Percentiles rank a stretch among this genome's conserved stretches.
These are phyloP conservation scores for Daldinia grandis DNA, from an alignment of 495 filamentous ascomycete species.

Conservation along the genomic window DNA sequence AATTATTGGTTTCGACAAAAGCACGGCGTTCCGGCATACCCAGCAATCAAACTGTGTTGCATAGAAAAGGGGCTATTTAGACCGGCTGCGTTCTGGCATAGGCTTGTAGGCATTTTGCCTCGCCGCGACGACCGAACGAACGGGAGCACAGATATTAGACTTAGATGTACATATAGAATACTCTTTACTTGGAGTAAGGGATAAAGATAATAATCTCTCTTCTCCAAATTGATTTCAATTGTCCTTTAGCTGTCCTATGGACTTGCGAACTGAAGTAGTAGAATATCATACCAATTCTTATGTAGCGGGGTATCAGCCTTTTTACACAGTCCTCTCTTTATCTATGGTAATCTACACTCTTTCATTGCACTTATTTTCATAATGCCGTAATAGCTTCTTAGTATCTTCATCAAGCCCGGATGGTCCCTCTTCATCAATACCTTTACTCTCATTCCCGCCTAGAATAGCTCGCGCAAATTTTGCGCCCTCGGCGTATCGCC, in stretches of 20 bases:
- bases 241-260: not conserved
- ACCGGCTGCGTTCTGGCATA: slow-evolving; percentile 12
- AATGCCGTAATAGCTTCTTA: slow-evolving; percentile 45
- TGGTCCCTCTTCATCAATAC: not conserved
- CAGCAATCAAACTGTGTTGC: slow-evolving; percentile 32
- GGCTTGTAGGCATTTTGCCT: not conserved
- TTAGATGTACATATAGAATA: slow-evolving; percentile 31
- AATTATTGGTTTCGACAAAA: slow-evolving; percentile 35
- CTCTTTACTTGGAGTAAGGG: slow-evolving; percentile 11
- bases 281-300: not conserved
- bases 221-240: not conserved
- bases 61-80: slow-evolving; percentile 35
- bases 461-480: slow-evolving; percentile 46
- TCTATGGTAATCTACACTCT: slow-evolving; percentile 5
- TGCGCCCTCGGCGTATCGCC: slow-evolving; percentile 55
- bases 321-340: not conserved
- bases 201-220: slow-evolving; percentile 33
- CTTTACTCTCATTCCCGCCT: slow-evolving; percentile 36
- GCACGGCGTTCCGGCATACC: slow-evolving; percentile 50
- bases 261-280: not conserved
- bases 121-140: not conserved
- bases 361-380: slow-evolving; percentile 48
- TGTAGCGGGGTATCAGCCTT: not conserved
- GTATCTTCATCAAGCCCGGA: slow-evolving; percentile 50
- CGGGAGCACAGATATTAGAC: slow-evolving; percentile 1